Conservation (phyloP, 495 filamentous ascomycete species). For the Aspergillus bertholletiae region DNA sequence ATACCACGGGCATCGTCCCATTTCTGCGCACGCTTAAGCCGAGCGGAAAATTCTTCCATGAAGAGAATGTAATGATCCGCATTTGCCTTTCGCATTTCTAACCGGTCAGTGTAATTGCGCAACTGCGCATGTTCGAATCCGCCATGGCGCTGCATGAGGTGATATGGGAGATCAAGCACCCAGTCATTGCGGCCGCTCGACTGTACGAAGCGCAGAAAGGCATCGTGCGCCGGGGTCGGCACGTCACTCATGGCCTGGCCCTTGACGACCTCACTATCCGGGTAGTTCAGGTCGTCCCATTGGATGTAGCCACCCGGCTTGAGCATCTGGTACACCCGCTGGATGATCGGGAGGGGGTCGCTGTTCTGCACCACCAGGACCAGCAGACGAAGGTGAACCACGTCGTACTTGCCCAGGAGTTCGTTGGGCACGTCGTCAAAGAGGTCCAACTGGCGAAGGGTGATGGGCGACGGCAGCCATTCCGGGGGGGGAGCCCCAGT, state of each 20-base stretch:
- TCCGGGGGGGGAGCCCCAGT: slow-evolving; percentile 14
- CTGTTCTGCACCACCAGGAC: slow-evolving; percentile 23
- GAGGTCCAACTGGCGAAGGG: slow-evolving; percentile 23
- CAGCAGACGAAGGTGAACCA: slow-evolving; percentile 30
- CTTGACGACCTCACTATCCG: slow-evolving; percentile 3
- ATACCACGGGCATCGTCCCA: neutral
- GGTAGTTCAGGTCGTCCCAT: slow-evolving; percentile 27
- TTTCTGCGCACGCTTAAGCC: neutral
- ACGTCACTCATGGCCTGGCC: neutral
- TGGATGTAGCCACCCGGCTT: slow-evolving; percentile 34
- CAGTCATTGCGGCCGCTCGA: slow-evolving; percentile 16
- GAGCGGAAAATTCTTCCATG: slow-evolving; percentile 11
- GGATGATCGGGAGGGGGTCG: slow-evolving; percentile 11
- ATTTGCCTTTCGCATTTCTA: slow-evolving; percentile 9
- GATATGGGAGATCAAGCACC: slow-evolving; percentile 9
- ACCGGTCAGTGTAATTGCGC: slow-evolving; percentile 5
- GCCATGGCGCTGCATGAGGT: neutral
- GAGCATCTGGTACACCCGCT: slow-evolving; percentile 18
- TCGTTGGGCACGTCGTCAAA: slow-evolving; percentile 20
- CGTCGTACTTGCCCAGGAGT: slow-evolving; percentile 23
- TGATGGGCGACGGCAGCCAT: slow-evolving; percentile 23
- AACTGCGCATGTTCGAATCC: slow-evolving; percentile 9
- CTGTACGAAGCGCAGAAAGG: neutral
- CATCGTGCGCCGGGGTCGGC: slow-evolving; percentile 6
- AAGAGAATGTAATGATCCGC: slow-evolving; percentile 12